Conservation (phyloP, 2,329 filamentous ascomycete species). For the Lachnellula suecica region DNA sequence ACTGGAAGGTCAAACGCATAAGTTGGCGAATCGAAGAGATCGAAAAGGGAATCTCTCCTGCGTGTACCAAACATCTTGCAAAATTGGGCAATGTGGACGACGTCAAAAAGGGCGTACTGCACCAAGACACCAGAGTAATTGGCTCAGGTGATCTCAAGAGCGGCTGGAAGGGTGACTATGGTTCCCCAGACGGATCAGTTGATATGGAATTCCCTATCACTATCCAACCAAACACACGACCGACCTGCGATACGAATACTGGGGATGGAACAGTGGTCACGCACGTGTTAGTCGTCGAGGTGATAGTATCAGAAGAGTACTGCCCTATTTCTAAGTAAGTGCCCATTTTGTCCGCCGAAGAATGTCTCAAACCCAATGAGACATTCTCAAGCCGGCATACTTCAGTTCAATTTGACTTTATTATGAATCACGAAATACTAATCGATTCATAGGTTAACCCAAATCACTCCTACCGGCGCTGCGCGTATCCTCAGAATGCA, state of each 20-base stretch:
- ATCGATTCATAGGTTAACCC: slow-evolving; percentile 63
- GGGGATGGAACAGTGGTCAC: slow-evolving; percentile 74
- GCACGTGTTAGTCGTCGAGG: slow-evolving; percentile 85
- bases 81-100: slow-evolving; percentile 43
- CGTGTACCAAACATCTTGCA: slow-evolving; percentile 73
- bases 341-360: too few species aligned
- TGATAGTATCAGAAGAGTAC: slow-evolving; percentile 93
- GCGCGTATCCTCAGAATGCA: slow-evolving; percentile 91
- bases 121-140: slow-evolving; percentile 74
- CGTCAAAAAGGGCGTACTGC: slow-evolving; percentile 64
- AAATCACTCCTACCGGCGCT: slow-evolving; percentile 83
- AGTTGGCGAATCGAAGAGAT: slow-evolving; percentile 93
- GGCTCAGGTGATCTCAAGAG: slow-evolving; percentile 78
- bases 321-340: too few species aligned
- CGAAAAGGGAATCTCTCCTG: slow-evolving; percentile 73
- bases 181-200: slow-evolving; percentile 67
- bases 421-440: too few species aligned
- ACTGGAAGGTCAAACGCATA: slow-evolving; percentile 87
- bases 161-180: slow-evolving; percentile 81
- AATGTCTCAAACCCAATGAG: too few species aligned
- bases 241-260: slow-evolving; percentile 76
- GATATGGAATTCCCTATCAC: slow-evolving; percentile 75
- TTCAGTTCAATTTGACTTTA: too few species aligned
- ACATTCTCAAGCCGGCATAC: too few species aligned
- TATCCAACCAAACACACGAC: slow-evolving; percentile 57